Conservation (phyloP, 352 stramenopile species). For the Phytophthora sp. region DNA sequence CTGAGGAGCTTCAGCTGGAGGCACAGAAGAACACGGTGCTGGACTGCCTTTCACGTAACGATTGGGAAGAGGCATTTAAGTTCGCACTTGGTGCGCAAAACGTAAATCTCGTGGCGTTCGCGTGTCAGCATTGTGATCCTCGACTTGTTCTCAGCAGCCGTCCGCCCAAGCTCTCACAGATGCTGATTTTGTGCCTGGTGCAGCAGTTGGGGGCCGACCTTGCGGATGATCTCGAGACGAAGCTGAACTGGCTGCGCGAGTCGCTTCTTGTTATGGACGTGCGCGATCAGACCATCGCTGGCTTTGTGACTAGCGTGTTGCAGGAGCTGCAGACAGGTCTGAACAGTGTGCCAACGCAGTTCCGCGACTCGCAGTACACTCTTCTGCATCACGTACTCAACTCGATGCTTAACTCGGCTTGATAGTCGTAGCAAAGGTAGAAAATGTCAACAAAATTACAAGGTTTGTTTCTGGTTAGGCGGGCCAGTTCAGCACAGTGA, state of each 20-base stretch:
- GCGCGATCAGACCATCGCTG: conserved; percentile 69
- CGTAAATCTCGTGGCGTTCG: conserved; percentile 71
- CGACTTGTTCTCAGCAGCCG: conserved; percentile 65
- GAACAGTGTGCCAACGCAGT: conserved; percentile 60
- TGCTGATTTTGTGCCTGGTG: conserved; percentile 85
- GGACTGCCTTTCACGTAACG: conserved; percentile 51
- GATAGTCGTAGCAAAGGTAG: conserved; percentile 31
- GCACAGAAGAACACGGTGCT: conserved; percentile 62
- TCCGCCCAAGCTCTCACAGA: conserved; percentile 81
- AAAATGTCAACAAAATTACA: conserved; percentile 32
- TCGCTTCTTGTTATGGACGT: conserved; percentile 85
- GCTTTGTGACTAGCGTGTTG: conserved; percentile 80
- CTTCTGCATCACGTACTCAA: conserved; percentile 88
- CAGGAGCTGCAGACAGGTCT: conserved; percentile 75
- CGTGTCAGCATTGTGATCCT: conserved; percentile 75
- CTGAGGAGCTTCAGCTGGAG: conserved; percentile 66
- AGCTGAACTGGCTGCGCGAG: conserved; percentile 81
- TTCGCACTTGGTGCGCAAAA: conserved; percentile 79
- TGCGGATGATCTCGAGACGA: conserved; percentile 66
- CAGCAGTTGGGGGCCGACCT: conserved; percentile 83
- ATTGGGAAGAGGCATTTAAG: conserved; percentile 87
- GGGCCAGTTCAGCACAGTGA: too few relatives aligned
- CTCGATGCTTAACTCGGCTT: conserved; percentile 81
- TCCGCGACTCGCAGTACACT: conserved; percentile 83
- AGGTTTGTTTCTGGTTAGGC: conserved; percentile 15